These are phyloP conservation scores for Irpex lacteus DNA, from an alignment of 1,284 basidiomycete species.

Conservation along the genomic window DNA sequence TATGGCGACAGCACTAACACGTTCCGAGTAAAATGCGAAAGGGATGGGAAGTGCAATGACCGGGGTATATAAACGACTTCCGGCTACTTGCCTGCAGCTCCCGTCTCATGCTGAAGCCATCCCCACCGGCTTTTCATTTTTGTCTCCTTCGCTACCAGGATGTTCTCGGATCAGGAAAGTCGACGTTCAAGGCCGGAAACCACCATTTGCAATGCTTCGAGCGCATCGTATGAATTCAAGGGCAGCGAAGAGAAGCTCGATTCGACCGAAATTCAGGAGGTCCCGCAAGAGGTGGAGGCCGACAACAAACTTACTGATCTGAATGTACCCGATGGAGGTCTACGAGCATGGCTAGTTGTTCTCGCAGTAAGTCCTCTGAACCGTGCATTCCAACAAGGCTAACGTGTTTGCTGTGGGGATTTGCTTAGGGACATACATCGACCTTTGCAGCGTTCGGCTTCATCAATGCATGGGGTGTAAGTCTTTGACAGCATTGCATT, in stretches of 20 bases:
- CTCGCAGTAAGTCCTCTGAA: constrained; percentile 8
- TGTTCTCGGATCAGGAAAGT: not conserved
- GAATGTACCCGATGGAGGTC: constrained; percentile 6
- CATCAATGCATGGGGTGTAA: constrained; percentile 13
- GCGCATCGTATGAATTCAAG: not conserved
- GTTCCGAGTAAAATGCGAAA: not conserved
- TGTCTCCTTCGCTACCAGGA: not conserved
- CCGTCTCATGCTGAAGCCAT: not conserved
- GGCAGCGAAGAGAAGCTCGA: not conserved
- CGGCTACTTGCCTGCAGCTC: not conserved
- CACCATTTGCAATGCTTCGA: not conserved
- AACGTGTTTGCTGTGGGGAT: not conserved
- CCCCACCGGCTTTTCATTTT: not conserved
- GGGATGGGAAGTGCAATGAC: not conserved
- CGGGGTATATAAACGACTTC: not conserved
- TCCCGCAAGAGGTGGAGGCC: not conserved
- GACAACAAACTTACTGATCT: not conserved
- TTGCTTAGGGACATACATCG: constrained; percentile 1
- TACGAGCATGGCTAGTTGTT: constrained; percentile 10
- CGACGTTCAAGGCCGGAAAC: not conserved
- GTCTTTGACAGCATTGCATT: not conserved
- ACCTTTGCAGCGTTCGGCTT: constrained; percentile 13
- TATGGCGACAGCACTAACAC: not conserved
- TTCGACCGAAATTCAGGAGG: not conserved
- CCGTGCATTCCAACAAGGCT: not conserved